phyloP scores from a whole-genome alignment of 768 basidiomycete species.

The Russula vinacea region DNA sequence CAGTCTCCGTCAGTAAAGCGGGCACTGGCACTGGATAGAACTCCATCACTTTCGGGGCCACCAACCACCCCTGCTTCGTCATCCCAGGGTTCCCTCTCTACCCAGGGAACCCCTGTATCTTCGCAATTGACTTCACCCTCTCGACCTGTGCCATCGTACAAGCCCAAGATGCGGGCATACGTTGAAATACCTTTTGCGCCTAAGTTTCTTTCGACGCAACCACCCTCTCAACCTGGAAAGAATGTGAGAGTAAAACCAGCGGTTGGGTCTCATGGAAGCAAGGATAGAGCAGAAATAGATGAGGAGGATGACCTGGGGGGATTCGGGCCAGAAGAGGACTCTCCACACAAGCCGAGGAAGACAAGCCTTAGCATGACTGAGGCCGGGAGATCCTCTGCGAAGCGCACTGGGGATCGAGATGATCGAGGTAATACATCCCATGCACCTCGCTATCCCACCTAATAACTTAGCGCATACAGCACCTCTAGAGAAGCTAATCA shows the following conservation, averaged over 20 bases:
- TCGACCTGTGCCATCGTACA: conserved; percentile 25
- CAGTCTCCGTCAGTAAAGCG: conserved; percentile 67
- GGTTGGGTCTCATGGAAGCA: conserved; percentile 21
- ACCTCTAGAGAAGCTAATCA: conserved; percentile 71
- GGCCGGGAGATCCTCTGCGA: conserved; percentile 48
- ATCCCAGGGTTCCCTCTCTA: conserved; percentile 22
- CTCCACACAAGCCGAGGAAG: conserved; percentile 41
- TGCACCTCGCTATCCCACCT: neutral
- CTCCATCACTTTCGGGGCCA: conserved; percentile 16
- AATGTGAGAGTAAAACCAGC: conserved; percentile 14
- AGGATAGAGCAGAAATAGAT: conserved; percentile 10
- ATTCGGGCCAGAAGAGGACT: conserved; percentile 42
- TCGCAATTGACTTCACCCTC: conserved; percentile 3
- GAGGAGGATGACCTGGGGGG: conserved; percentile 31
- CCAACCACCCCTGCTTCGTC: conserved; percentile 28
- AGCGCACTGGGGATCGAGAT: conserved; percentile 70
- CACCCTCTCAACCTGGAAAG: conserved; percentile 26
- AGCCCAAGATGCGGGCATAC: conserved; percentile 33
- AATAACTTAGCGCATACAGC: conserved; percentile 37
- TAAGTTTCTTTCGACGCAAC: conserved; percentile 28
- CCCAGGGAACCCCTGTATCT: conserved; percentile 12
- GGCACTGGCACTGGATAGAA: conserved; percentile 36
- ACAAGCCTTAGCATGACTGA: conserved; percentile 34
- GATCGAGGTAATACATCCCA: conserved; percentile 52
- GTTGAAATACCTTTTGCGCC: conserved; percentile 35